Evolutionary conservation across 2,329 filamentous ascomycete genomes (phyloP).

Genomic region (Aspergillus japonicus): DNA sequence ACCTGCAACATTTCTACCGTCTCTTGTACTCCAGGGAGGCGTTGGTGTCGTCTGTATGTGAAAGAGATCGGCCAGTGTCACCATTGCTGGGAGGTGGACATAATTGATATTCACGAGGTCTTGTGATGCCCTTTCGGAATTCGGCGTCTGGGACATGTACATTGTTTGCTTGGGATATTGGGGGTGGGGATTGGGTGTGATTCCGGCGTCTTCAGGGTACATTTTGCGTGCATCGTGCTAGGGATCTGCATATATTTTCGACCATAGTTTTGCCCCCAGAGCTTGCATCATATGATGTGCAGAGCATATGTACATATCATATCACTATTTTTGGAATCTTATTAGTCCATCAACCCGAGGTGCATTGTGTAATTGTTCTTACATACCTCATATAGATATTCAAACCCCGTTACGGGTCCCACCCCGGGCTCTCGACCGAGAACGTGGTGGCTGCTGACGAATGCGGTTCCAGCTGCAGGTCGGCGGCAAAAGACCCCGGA

Average conservation of each 20-base stretch:
- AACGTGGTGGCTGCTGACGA: background rate
- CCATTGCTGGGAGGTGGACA: slow-evolving; percentile 3
- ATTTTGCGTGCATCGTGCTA: slow-evolving; percentile 14
- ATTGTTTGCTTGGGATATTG: slow-evolving; percentile 24
- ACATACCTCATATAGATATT: background rate
- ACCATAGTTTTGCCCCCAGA: slow-evolving; percentile 5
- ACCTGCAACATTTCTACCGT: slow-evolving; percentile 7
- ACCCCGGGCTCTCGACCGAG: slow-evolving; percentile 3
- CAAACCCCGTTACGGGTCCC: background rate
- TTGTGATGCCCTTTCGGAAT: background rate
- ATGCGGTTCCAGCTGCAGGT: background rate
- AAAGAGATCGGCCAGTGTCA: background rate
- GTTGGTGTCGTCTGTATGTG: background rate
- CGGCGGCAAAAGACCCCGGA: background rate
- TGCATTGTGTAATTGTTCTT: too few species aligned
- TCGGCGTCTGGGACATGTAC: slow-evolving; percentile 27
- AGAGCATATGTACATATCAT: slow-evolving; percentile 1
- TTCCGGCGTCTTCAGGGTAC: slow-evolving; percentile 20
- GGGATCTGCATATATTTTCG: slow-evolving; percentile 4
- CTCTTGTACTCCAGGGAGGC: slow-evolving; percentile 1
- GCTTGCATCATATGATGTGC: slow-evolving; percentile 1
- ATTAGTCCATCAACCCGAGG: too few species aligned
- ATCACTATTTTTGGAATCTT: background rate
- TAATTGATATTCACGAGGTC: background rate
- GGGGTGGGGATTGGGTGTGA: slow-evolving; percentile 9